Conservation (phyloP, 164 flowering plant genomes). For the Kalanchoe fedtschenkoi region DNA sequence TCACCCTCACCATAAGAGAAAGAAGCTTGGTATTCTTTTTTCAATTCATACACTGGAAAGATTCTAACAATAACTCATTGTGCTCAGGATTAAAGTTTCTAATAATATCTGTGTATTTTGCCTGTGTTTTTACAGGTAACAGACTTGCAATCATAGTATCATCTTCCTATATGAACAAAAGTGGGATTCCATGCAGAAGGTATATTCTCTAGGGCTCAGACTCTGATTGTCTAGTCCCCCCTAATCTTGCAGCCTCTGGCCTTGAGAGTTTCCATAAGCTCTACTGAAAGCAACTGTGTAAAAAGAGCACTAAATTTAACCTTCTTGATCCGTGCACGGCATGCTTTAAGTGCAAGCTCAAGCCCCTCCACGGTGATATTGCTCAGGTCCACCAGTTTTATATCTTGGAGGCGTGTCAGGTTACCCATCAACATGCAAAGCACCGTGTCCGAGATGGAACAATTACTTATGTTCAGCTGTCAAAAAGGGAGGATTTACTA, state of each 20-base stretch:
- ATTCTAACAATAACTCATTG: neutral
- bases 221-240: constrained; percentile 29
- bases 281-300: constrained; percentile 33
- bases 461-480: constrained; percentile 61
- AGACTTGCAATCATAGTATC: no score
- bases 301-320: constrained; percentile 37
- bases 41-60: neutral
- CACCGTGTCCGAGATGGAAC: constrained; percentile 39
- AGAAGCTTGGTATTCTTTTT: constrained; percentile 9
- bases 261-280: constrained; percentile 30
- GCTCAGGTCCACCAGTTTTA: constrained; percentile 41
- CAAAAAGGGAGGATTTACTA: neutral
- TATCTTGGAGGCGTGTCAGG: constrained; percentile 58
- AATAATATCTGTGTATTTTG: no score
- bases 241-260: constrained; percentile 49
- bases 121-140: no score
- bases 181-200: no score
- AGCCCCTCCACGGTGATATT: constrained; percentile 39
- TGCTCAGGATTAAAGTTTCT: no score
- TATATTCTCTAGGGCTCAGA: neutral
- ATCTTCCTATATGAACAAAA: no score
- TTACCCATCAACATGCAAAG: constrained; percentile 44
- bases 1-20: constrained; percentile 10
- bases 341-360: constrained; percentile 54
- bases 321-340: constrained; percentile 48